Base-by-base conservation (phyloP, 352 stramenopile genomes). In the Pythium guiyangense region DNA sequence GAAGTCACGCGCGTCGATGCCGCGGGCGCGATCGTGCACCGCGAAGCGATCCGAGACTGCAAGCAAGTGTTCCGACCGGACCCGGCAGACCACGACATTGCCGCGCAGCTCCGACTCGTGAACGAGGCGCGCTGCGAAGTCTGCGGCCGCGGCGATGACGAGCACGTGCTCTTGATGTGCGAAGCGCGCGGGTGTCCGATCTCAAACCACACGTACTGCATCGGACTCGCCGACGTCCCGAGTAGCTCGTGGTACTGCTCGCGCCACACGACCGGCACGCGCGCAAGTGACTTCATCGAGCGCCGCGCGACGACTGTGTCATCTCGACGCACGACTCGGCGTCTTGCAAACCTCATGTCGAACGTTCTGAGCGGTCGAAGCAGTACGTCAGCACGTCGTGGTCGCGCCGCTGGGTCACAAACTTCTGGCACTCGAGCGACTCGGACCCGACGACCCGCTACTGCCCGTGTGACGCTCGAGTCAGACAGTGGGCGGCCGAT, bases 121-220 rank as follows among this genome's bases (percentile, higher is more conserved):
- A 89, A 86, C 57, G 69, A 90, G 55, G 77, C 84, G 22, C 71
- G 77, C 11, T 94, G 84, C 57, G 69, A 86, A 49, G 62, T 75
- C 42, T 94, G 84, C 46, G 82, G 84, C 14, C 80, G 78, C 40
- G 84, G 78, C 20, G 80, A 94, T 22, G 76, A 92, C 46, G 84
- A 91, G 57, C 80, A 91, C 49, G 77, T 92, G 67, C 62, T 94
- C 42, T 65, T 94, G 25, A 63, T 94, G 65, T 94, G 84, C 49
- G 83, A 92, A 39, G 77, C 70, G 10, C 66, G 74, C 0, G 66
- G 69, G n/a, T 94, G 84, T 49, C 64, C 73, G n/a, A 59, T 78
- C 34, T 64, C 79, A 4, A 80, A 67, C 44, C 84, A 94, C 59
- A 94, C 82, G 37, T 92, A 89, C 54, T 94, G 84, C 46, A 70